Evolutionary conservation across 2,329 filamentous ascomycete species (phyloP), one percentile per base, ranked within the genome.

Genomic region (Verticillium alfalfae): DNA sequence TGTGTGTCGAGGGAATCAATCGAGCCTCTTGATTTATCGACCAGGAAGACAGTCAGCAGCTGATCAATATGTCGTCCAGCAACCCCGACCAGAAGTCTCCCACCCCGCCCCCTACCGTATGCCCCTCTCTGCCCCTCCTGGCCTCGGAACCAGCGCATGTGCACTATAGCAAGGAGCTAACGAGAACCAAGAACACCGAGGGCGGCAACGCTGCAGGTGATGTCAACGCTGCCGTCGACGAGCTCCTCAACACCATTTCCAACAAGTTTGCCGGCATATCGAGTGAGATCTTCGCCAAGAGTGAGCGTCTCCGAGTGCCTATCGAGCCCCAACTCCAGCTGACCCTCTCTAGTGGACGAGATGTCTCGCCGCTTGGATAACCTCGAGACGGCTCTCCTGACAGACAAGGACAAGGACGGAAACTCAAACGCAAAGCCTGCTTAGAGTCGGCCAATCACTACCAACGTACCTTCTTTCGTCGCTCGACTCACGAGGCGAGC

Each of bases 311-410:
- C 1, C 10, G 10, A 3, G 9, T 12, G 22, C 16, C 18, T 18
- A 26, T 18, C 8, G 12, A 52, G 45, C 5, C 10, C n/a, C n/a
- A 52, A 12, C 15, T 34, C 13, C 26, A 34, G 13, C 54, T 56
- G 31, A 65, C 18, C 22, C 10, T 10, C 9, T 34, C n/a, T 59
- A 97, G 93, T 97, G 90, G 93, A 97, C 71, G 93, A 97, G 66
- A 97, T 97, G 93, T 90, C 91, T 15, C 84, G 89, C 64, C 86
- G 93, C 34, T 78, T 97, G 26, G 93, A 97, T 72, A 92, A 88
- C 62, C 82, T 97, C 12, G 93, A 96, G 73, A 81, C 89, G 31
- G 88, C 88, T 15, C 80, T 96, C 55, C 81, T 85, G 68, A 82
- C 84, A 45, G 83, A 79, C 62, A 85, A 81, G 67, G 74, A 80